Percentiles rank a stretch among this genome's conserved stretches.
Conservation (phyloP, 495 filamentous ascomycete genomes). For the Neurospora tetraspora region DNA sequence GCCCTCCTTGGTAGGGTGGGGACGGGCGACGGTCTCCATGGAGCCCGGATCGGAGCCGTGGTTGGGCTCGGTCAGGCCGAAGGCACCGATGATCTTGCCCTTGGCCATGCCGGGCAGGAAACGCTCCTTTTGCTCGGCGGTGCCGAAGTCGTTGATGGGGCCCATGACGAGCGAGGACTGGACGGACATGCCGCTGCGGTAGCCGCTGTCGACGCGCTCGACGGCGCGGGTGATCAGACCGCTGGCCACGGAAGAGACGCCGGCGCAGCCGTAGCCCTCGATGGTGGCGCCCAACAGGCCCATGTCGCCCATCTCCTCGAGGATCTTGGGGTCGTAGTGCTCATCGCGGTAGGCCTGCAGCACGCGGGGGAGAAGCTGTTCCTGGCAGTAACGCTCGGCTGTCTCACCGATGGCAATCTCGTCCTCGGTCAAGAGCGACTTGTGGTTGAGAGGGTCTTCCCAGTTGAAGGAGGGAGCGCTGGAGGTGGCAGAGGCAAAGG, state of each 20-base stretch:
- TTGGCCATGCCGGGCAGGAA: conserved; percentile 77
- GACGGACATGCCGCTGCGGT: conserved; percentile 92
- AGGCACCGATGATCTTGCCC: conserved; percentile 80
- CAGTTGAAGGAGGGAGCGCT: conserved; percentile 57
- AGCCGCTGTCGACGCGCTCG: conserved; percentile 91
- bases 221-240: conserved; percentile 94
- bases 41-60: conserved; percentile 94
- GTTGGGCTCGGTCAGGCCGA: conserved; percentile 94
- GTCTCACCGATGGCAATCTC: conserved; percentile 84
- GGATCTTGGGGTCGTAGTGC: conserved; percentile 78
- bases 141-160: conserved; percentile 89
- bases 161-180: conserved; percentile 95
- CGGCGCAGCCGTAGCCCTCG: conserved; percentile 89
- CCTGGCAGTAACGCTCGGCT: conserved; percentile 86
- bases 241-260: conserved; percentile 79
- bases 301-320: conserved; percentile 92
- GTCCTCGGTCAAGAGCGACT: conserved; percentile 72
- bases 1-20: conserved; percentile 80
- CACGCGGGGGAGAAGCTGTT: conserved; percentile 72
- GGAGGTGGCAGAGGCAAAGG: conserved; percentile 16
- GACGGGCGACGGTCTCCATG: conserved; percentile 84
- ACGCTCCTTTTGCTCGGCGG: conserved; percentile 79
- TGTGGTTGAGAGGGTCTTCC: conserved; percentile 76
- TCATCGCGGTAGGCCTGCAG: conserved; percentile 93
- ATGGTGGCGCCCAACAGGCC: conserved; percentile 88